These are phyloP conservation scores for Solanum paucissectum DNA, from an alignment of 257 asterid genomes.

Conservation along the genomic window DNA sequence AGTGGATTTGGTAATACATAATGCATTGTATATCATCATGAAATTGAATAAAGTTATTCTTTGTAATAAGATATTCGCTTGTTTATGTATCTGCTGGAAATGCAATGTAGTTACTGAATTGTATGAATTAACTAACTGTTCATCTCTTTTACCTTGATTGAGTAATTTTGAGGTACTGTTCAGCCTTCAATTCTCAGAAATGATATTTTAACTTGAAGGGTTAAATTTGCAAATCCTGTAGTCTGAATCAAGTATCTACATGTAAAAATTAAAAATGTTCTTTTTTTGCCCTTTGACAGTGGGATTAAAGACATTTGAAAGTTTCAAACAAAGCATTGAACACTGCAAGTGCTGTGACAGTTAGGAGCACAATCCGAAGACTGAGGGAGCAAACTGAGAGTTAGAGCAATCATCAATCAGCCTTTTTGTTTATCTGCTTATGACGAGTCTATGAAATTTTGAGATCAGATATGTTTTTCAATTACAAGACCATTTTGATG, in stretches of 20 bases:
- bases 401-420: neutral
- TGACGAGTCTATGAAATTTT: neutral
- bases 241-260: neutral
- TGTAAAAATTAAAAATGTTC: neutral
- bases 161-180: neutral
- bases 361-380: constrained; percentile 39
- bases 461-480: neutral
- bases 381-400: constrained; percentile 42
- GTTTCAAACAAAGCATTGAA: neutral
- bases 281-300: neutral
- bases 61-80: neutral
- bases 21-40: neutral
- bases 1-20: neutral
- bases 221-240: neutral
- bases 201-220: neutral
- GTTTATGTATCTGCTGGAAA: neutral
- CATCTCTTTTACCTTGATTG: neutral
- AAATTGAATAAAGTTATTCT: neutral
- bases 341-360: constrained; percentile 39
- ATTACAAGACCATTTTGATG: neutral
- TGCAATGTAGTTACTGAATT: neutral
- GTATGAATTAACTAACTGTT: neutral
- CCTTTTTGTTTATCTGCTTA: neutral
- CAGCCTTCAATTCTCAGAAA: neutral
- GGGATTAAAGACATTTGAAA: neutral